Evolutionary conservation across 257 asterid species (phyloP), one percentile per base, ranked within the genome.

Genomic region (Orobanche coerulescens): DNA sequence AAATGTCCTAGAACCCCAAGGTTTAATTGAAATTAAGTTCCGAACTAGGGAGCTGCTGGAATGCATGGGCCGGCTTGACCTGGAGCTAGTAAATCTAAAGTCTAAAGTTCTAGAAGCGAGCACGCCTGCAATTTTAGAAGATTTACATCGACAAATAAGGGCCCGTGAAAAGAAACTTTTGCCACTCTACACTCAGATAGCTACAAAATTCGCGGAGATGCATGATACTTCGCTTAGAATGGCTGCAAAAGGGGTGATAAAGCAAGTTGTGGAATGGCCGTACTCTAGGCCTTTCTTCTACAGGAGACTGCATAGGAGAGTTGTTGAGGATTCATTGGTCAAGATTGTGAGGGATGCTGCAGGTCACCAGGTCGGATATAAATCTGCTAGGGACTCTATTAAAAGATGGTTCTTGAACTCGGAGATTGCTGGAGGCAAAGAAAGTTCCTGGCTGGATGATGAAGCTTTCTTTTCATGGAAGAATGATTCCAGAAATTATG

Each of bases 1-100:
- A 33, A 93, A 89, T 60, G 97, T 93, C 47, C 94, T 93, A 10
- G 99, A 93, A 81, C 96, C 99, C 0, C 95, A 93, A 74, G 97
- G 99, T 42, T 71, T 85, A 67, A 85, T 93, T 8, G 97, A 93
- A 79, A 86, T 93, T 50, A 93, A 85, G 77, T 93, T 93, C 54
- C 82, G 99, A 33, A 71, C 76, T 22, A 78, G 83, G 67, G 99
- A 89, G 40, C 77, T 84, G 52, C 67, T 84, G 15, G 96, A 93
- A 55, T 93, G 97, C 86, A 93, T 93, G 97, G 84, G 90, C 16
- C 77, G 99, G 81, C 88, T 85, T 2, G 99, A 93, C 66, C 83
- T 81, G 1, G 84, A 76, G 80, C 75, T 93, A 16, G 79, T 84
- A 25, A 62, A 71, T 72, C 70, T 86, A 34, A 93, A 85, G 75